Conservation (phyloP, 2,329 filamentous ascomycete genomes). For the Fusarium anthophilum region DNA sequence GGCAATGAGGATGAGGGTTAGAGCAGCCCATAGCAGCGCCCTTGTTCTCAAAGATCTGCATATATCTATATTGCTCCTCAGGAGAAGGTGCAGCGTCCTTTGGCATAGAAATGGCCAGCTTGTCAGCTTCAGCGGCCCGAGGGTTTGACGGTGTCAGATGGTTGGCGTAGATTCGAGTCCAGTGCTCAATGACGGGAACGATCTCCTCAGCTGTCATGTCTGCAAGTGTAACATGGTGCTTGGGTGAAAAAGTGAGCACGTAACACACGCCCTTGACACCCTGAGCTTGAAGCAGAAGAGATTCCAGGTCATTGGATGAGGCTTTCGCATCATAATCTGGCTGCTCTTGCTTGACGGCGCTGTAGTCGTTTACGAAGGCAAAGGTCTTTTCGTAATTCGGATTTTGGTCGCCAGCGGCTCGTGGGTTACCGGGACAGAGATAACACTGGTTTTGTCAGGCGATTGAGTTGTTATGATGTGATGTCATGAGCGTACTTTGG, state of each 20-base stretch:
- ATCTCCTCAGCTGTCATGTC: conserved; percentile 84
- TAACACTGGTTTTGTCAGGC: conserved; percentile 72
- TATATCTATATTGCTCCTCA: conserved; percentile 85
- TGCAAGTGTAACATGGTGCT: conserved; percentile 90
- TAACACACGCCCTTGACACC: conserved; percentile 95
- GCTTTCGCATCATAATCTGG: conserved; percentile 71
- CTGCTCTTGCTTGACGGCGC: conserved; percentile 94
- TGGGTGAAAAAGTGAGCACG: conserved; percentile 92
- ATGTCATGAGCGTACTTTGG: conserved; percentile 59
- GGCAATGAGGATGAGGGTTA: conserved; percentile 96
- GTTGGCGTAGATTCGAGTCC: conserved; percentile 88
- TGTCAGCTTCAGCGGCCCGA: conserved; percentile 57
- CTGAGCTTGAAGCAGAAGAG: conserved; percentile 81
- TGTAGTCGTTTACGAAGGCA: conserved; percentile 97
- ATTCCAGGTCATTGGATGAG: conserved; percentile 69
- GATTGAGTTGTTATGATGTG: background rate
- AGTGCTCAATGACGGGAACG: conserved; percentile 84
- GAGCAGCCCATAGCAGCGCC: conserved; percentile 98
- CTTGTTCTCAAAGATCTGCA: conserved; percentile 99
- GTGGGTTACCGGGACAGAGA: conserved; percentile 89
- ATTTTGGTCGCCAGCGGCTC: conserved; percentile 87
- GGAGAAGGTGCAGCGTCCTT: conserved; percentile 57
- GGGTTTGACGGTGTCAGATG: conserved; percentile 80
- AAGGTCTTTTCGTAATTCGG: conserved; percentile 89
- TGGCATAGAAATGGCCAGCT: conserved; percentile 52